Evolutionary conservation across 306 rosid species (phyloP), one percentile per base, ranked within the genome.

Genomic region (Sicyos edulis): DNA sequence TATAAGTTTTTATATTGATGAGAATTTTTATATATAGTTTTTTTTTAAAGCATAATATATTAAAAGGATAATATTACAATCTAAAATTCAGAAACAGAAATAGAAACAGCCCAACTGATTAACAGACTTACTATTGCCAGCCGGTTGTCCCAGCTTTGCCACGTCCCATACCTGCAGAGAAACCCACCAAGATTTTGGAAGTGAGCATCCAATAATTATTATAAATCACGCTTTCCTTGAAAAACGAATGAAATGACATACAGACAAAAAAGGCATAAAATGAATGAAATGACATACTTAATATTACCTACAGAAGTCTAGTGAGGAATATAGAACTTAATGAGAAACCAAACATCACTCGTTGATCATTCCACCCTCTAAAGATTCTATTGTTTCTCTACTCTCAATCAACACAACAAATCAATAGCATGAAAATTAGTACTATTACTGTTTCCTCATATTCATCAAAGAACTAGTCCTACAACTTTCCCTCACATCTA

Each of bases 71-170:
- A 52, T 52, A 57, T 65, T 20, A 20, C 16, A 62, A 59, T 65
- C 51, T 37, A 5, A 0, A 37, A 37, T 37, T 37, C 44, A 68
- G 40, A 21, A 45, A 68, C 44, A 68, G 11, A 32, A 49, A 67
- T 14, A 49, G 4, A 7, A 22, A 2, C n/a, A 68, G 20, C 15
- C 2, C 5, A 68, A 68, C 54, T 21, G 21, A 21, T 12, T 15
- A 22, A 72, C 53, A 73, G 80, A 91, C 96, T 87, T 83, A 88
- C 99, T 82, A 79, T 29, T 83, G 64, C 68, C 74, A 58, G 82
- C 54, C 75, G 83, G 92, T 75, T 89, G 96, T 82, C 99, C 99
- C 77, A 93, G 91, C 85, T 86, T 88, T 75, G 97, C 89, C 96
- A 91, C 91, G 84, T 93, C 97, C 99, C 99, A 93, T 26, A 93